Base-by-base conservation (phyloP, 352 stramenopile species). In the Globisporangium acanthophoron region DNA sequence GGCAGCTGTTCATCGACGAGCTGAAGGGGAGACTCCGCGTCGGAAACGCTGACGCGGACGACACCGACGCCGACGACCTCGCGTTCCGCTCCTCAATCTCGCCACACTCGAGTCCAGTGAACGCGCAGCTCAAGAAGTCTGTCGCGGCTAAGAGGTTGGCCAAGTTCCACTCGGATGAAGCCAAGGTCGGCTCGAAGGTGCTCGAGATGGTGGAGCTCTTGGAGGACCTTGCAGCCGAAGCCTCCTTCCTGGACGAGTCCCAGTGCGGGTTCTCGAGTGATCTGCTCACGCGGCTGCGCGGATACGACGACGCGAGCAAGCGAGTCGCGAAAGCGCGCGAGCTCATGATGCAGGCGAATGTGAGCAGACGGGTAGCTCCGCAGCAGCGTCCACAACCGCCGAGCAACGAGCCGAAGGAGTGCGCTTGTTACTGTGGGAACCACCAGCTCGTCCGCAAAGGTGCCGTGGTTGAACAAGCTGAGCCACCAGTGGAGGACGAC, bases 111-210 rank as follows among this genome's bases (percentile, higher is more conserved):
- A 48, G 43, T 15, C 35, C 11, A 3, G 8, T 41, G 21, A 48
- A n/a, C 18, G 41, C 11, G 15, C 11, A 51, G n/a, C 3, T 5
- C 31, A 55, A 43, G 18, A 5, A 40, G 18, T 21, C 24, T 3
- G 7, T 2, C 3, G 33, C 40, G 43, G 21, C 1, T n/a, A 52
- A 58, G 48, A 29, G 31, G 8, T 21, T 67, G 18, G 49, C 21
- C 35, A 50, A n/a, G 58, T 85, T 88, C 62, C 75, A 86, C 48
- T 85, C 78, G 18, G 69, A 82, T 47, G 73, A 88, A 59, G 78
- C 75, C 39, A 72, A 73, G 2, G 67, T 90, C 27, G 60, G 58
- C 2, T 74, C 74, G 18, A 72, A 64, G 50, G 66, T 87, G 9
- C 76, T 83, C 27, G 80, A 84, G 8, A 58, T 87, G 29, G 62